Percentiles rank a stretch among this genome's conserved stretches.
These are phyloP conservation scores for Agrostemma githago DNA, from an alignment of 148 eudicot genomes.

Conservation along the genomic window DNA sequence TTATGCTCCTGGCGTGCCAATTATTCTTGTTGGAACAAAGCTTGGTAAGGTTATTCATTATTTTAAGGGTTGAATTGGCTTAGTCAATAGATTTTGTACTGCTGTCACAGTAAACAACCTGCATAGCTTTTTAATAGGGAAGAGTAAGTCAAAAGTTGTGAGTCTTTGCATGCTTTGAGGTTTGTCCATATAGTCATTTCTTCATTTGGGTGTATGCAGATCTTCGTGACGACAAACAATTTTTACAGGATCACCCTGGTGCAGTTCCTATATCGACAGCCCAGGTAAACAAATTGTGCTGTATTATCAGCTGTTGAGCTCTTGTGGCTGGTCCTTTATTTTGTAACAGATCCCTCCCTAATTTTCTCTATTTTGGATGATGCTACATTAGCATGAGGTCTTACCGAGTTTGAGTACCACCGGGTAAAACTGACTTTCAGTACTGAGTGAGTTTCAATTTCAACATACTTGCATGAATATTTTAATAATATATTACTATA, in stretches of 20 bases:
- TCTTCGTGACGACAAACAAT: conserved; percentile 83
- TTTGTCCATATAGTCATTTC: neutral
- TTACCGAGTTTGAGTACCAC: no score
- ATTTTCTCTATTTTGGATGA: no score
- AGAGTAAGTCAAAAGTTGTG: no score
- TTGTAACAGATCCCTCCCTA: neutral
- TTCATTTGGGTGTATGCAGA: conserved; percentile 29
- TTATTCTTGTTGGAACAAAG: conserved; percentile 85
- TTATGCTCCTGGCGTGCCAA: conserved; percentile 86
- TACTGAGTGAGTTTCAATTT: no score
- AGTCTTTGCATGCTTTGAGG: neutral
- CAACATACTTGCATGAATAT: no score
- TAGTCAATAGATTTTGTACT: neutral
- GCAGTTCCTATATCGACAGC: conserved; percentile 70
- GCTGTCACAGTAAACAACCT: neutral
- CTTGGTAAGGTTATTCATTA: conserved; percentile 44
- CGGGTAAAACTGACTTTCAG: no score
- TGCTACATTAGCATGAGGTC: no score
- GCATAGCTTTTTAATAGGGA: neutral
- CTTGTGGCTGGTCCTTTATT: conserved; percentile 3
- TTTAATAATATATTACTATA: no score
- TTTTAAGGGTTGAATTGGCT: neutral
- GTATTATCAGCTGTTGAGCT: neutral
- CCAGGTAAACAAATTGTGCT: conserved; percentile 42
- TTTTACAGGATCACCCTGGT: conserved; percentile 73